Evolutionary conservation across 2,329 filamentous ascomycete species (phyloP).

Genomic region (Diplodia scrobiculata): DNA sequence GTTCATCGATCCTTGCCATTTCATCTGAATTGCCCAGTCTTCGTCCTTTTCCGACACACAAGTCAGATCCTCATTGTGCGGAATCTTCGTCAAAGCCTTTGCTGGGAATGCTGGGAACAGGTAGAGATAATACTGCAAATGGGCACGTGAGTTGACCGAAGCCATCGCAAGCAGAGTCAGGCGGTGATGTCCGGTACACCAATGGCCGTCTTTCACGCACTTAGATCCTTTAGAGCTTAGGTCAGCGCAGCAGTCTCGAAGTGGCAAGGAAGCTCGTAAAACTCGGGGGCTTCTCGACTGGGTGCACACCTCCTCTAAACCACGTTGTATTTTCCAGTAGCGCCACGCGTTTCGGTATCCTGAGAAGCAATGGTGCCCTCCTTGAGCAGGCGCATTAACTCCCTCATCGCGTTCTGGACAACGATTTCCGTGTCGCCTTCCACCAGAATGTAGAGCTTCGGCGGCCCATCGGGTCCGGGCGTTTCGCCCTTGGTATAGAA

Average conservation of each 20-base stretch:
- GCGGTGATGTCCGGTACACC: not conserved
- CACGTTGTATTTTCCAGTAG: slow-evolving; percentile 79
- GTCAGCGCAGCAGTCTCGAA: slow-evolving; percentile 21
- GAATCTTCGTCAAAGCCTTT: not conserved
- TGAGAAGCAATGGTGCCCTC: slow-evolving; percentile 89
- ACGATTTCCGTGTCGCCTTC: slow-evolving; percentile 95
- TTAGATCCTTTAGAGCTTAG: slow-evolving; percentile 15
- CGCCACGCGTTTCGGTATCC: slow-evolving; percentile 79
- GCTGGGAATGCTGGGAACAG: not conserved
- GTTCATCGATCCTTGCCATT: not conserved
- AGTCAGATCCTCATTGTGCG: not conserved
- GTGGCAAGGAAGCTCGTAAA: not conserved
- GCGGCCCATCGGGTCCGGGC: slow-evolving; percentile 69
- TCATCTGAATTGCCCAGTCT: not conserved
- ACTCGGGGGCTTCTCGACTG: slow-evolving; percentile 15
- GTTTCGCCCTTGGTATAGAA: slow-evolving; percentile 84
- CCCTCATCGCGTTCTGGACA: slow-evolving; percentile 85
- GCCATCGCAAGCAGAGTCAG: not conserved
- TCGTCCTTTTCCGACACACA: not conserved
- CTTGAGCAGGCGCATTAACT: slow-evolving; percentile 82
- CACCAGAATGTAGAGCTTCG: slow-evolving; percentile 97
- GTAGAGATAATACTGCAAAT: not conserved
- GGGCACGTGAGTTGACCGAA: not conserved
- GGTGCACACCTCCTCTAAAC: slow-evolving; percentile 22
- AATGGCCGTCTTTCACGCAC: slow-evolving; percentile 5